phyloP scores from a whole-genome alignment of 805 yeast genomes.

The Sugiyamaella lignohabitans region DNA sequence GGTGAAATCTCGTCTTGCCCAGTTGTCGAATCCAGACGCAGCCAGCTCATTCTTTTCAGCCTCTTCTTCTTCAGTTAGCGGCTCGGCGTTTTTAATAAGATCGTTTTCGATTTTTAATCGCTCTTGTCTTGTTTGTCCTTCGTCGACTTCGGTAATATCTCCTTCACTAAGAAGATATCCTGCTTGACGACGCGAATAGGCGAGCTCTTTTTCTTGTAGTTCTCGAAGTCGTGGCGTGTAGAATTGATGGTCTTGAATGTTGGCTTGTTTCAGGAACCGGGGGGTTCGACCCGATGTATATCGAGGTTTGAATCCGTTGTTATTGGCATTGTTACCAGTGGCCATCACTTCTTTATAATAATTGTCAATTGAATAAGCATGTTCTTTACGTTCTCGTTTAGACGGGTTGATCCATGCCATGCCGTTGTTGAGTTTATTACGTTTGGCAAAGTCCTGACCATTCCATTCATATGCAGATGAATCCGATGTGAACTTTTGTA shows the following conservation, averaged over 20 bases:
- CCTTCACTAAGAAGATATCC: slow-evolving; percentile 54
- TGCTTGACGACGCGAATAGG: slow-evolving; percentile 63
- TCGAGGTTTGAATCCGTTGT: slow-evolving; percentile 44
- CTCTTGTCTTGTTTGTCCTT: slow-evolving; percentile 41
- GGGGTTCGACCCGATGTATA: slow-evolving; percentile 45
- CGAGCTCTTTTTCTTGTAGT: slow-evolving; percentile 73
- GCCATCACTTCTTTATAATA: slow-evolving; percentile 68
- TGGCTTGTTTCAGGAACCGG: slow-evolving; percentile 75
- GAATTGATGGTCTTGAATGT: slow-evolving; percentile 83
- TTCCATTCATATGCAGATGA: slow-evolving; percentile 88
- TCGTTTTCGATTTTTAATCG: slow-evolving; percentile 44
- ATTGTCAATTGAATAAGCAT: slow-evolving; percentile 79
- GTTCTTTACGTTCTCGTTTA: slow-evolving; percentile 42
- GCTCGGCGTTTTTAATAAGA: slow-evolving; percentile 67
- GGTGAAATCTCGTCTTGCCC: slow-evolving; percentile 84
- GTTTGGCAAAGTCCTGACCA: slow-evolving; percentile 70
- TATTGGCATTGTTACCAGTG: neutral
- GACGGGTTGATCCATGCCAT: slow-evolving; percentile 78
- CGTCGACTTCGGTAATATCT: slow-evolving; percentile 41
- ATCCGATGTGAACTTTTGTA: slow-evolving; percentile 87
- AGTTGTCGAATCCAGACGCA: slow-evolving; percentile 62
- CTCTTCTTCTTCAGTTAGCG: slow-evolving; percentile 74
- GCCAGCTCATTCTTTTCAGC: slow-evolving; percentile 54
- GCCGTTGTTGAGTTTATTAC: slow-evolving; percentile 21
- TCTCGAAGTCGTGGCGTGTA: slow-evolving; percentile 65